Evolutionary conservation across 345 rosid genomes (phyloP).

Genomic region (Ceriops decandra): DNA sequence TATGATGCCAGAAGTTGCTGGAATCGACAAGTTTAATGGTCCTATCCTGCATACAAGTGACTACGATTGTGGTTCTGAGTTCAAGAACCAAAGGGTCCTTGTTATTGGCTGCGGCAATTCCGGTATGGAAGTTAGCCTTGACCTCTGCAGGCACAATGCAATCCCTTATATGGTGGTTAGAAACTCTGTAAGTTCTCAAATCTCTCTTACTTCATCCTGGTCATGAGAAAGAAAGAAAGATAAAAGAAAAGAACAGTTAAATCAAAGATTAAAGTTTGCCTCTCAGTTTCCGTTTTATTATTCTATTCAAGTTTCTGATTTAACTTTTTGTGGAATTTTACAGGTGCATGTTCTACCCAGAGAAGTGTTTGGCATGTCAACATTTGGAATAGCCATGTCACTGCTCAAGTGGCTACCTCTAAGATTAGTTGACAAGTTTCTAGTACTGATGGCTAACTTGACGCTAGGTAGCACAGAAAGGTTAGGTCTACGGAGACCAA

Average conservation of each 20-base stretch:
- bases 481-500: slow-evolving; percentile 77
- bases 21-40: slow-evolving; percentile 47
- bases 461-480: slow-evolving; percentile 63
- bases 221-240: too few relatives aligned
- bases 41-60: slow-evolving; percentile 48
- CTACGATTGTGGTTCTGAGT: slow-evolving; percentile 53
- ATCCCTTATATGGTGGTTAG: slow-evolving; percentile 55
- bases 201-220: background rate
- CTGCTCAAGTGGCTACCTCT: slow-evolving; percentile 77
- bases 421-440: slow-evolving; percentile 54
- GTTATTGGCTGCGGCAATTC: slow-evolving; percentile 88
- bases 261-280: background rate
- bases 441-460: slow-evolving; percentile 46
- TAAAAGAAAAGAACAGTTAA: too few relatives aligned
- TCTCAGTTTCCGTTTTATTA: background rate
- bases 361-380: slow-evolving; percentile 79
- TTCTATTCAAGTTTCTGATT: background rate
- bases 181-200: slow-evolving; percentile 38
- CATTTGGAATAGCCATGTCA: slow-evolving; percentile 74
- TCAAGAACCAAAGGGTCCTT: slow-evolving; percentile 42
- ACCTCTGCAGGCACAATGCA: slow-evolving; percentile 58
- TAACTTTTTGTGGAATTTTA: background rate
- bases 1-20: slow-evolving; percentile 42
- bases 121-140: slow-evolving; percentile 64
- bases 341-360: slow-evolving; percentile 94